Evolutionary conservation across 2,329 filamentous ascomycete species (phyloP), one percentile per base, ranked within the genome.

Genomic region (Pochonia chlamydosporia): DNA sequence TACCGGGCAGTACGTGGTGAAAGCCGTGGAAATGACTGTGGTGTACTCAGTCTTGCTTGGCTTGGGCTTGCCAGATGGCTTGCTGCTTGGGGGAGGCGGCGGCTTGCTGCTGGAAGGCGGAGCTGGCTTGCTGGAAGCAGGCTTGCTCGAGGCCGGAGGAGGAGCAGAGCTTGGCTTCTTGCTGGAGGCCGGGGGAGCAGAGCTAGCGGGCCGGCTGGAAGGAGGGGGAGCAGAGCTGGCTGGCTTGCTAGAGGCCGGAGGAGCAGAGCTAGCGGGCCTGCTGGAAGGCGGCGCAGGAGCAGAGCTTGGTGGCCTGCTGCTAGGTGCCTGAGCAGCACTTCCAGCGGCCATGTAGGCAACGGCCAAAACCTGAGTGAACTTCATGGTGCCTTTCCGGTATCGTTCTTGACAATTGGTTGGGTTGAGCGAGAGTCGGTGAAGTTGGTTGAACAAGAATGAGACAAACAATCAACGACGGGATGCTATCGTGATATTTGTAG

Each of bases 1-100:
- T 63, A 72, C 69, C 14, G 72, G 70, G 54, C 72, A 75, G 59
- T 65, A 68, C 37, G 68, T 69, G 31, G 67, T 65, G 55, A 66
- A 71, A 48, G 62, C 58, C 10, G 63, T 65, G 42, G 63, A 60
- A 45, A 66, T 53, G 44, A 68, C 60, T n/a, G 69, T 71, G 21
- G 67, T 68, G 51, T 57, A 62, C 18, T 48, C 50, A 31, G 52
- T 47, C 46, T 54, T 33, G 30, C 46, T 37, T 13, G 36, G 44
- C 31, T 35, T 20, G 31, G 16, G 16, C n/a, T 7, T 35, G n/a
- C 31, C 1, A 13, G 31, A 16, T 18, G n/a, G 16, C 20, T n/a
- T 18, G 31, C 31, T 35, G n/a, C 16, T 7, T 18, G 31, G n/a
- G 14, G 33, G 33, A 21, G 31, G 46, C 13, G 23, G n/a, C 26